phyloP scores from a whole-genome alignment of 2,329 filamentous ascomycete species.

The Epichloe uncinata region DNA sequence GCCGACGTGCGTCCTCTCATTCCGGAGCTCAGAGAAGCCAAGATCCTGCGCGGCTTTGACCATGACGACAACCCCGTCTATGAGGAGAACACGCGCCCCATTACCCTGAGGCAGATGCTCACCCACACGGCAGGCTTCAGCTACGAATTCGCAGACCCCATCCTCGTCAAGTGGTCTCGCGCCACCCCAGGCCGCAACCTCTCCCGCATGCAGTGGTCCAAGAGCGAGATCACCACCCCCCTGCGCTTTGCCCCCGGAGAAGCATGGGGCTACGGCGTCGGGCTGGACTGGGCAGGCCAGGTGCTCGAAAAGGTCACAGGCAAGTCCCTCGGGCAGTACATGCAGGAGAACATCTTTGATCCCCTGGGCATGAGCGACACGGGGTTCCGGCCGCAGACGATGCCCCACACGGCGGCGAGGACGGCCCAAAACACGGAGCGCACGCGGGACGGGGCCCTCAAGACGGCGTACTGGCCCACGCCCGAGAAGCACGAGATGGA shows the following conservation, averaged over 20 bases:
- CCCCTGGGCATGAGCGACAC: conserved; percentile 24
- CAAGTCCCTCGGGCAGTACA: conserved; percentile 23
- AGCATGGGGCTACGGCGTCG: conserved; percentile 35
- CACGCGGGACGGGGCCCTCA: conserved; percentile 10
- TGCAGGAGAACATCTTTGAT: conserved; percentile 22
- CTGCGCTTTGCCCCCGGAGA: conserved; percentile 31
- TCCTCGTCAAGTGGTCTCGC: conserved; percentile 26
- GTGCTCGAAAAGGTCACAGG: conserved; percentile 28
- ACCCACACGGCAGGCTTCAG: conserved; percentile 35
- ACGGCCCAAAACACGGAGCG: conserved; percentile 11
- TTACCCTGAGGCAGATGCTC: conserved; percentile 31
- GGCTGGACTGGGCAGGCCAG: conserved; percentile 33
- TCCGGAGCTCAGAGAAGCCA: conserved; percentile 20
- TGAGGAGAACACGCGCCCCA: conserved; percentile 21
- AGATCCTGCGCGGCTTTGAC: conserved; percentile 26
- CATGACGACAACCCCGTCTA: conserved; percentile 24
- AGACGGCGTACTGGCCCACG: conserved; percentile 7
- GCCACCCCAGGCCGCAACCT: conserved; percentile 17
- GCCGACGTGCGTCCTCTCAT: conserved; percentile 21
- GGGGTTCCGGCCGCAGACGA: conserved; percentile 21
- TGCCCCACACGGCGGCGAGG: conserved; percentile 14
- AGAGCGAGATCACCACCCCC: conserved; percentile 29
- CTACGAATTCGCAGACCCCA: conserved; percentile 29
- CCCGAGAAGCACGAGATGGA: conserved; percentile 22
- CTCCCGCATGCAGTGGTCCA: conserved; percentile 19